phyloP scores from a whole-genome alignment of 345 rosid species.

The Hibiscus tridactylites region DNA sequence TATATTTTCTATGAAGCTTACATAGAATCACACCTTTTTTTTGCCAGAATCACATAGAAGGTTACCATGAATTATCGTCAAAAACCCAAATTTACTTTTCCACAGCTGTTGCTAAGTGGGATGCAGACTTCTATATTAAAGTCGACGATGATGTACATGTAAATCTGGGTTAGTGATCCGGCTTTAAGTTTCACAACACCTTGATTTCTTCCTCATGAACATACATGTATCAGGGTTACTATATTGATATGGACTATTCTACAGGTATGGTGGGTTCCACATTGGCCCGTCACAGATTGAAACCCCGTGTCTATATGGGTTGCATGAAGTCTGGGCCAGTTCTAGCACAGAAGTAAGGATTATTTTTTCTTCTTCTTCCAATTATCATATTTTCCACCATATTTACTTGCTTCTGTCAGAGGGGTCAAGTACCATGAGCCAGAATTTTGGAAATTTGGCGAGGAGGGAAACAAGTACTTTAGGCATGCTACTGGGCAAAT shows the following conservation, averaged over 20 bases:
- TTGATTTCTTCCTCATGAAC: background rate
- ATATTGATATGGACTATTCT: conserved; percentile 14
- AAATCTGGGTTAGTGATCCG: conserved; percentile 67
- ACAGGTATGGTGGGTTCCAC: conserved; percentile 76
- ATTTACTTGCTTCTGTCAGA: conserved; percentile 28
- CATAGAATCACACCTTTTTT: background rate
- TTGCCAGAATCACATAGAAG: conserved; percentile 71
- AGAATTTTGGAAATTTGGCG: conserved; percentile 95
- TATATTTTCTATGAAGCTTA: background rate
- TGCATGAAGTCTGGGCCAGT: conserved; percentile 99
- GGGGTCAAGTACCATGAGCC: conserved; percentile 91
- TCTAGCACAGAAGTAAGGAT: conserved; percentile 73
- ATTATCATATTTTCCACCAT: background rate
- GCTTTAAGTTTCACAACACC: background rate
- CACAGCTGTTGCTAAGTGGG: conserved; percentile 67
- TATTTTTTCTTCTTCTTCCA: background rate
- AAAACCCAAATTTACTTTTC: conserved; percentile 67
- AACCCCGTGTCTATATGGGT: conserved; percentile 75
- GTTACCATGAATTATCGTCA: conserved; percentile 59
- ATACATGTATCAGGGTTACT: background rate
- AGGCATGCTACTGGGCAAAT: conserved; percentile 96
- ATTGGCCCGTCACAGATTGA: conserved; percentile 78
- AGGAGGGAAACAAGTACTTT: conserved; percentile 85
- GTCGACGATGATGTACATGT: conserved; percentile 79
- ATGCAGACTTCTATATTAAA: conserved; percentile 76